Conservation (phyloP, 352 stramenopile genomes). For the Globisporangium acanthophoron region DNA sequence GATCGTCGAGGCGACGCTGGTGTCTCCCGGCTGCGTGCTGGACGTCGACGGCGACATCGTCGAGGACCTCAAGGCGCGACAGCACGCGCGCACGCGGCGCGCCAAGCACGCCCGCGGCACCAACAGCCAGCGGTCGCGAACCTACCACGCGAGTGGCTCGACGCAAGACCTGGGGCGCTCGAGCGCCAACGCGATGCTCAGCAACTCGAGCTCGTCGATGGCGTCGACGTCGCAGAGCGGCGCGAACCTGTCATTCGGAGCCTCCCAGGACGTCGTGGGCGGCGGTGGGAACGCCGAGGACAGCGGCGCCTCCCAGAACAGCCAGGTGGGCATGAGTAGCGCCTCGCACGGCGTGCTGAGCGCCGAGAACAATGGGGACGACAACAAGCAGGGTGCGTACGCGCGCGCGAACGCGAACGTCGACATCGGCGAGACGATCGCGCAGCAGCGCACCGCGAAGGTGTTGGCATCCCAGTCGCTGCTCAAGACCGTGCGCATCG, state of each 20-base stretch:
- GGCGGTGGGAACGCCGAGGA: conserved; percentile 26
- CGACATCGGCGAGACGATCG: conserved; percentile 68
- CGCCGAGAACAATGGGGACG: conserved; percentile 25
- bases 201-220: conserved; percentile 44
- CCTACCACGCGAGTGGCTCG: conserved; percentile 12
- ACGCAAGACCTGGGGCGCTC: conserved; percentile 36
- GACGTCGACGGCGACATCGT: conserved; percentile 78
- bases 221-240: conserved; percentile 33
- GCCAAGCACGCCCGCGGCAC: conserved; percentile 15
- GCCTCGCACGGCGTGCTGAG: conserved; percentile 41
- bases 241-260: conserved; percentile 39
- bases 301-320: conserved; percentile 31
- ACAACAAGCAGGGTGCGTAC: conserved; percentile 51
- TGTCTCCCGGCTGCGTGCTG: conserved; percentile 72
- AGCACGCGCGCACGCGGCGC: conserved; percentile 28
- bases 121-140: conserved; percentile 40
- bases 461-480: conserved; percentile 60
- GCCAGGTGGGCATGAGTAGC: conserved; percentile 31
- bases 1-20: conserved; percentile 66
- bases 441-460: conserved; percentile 51
- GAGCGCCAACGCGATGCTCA: conserved; percentile 14
- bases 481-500: conserved; percentile 47
- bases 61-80: conserved; percentile 51
- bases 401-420: conserved; percentile 66
- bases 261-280: conserved; percentile 38